These are phyloP conservation scores for Colletotrichum trifolii DNA, from an alignment of 2,329 filamentous ascomycete genomes.

Conservation along the genomic window DNA sequence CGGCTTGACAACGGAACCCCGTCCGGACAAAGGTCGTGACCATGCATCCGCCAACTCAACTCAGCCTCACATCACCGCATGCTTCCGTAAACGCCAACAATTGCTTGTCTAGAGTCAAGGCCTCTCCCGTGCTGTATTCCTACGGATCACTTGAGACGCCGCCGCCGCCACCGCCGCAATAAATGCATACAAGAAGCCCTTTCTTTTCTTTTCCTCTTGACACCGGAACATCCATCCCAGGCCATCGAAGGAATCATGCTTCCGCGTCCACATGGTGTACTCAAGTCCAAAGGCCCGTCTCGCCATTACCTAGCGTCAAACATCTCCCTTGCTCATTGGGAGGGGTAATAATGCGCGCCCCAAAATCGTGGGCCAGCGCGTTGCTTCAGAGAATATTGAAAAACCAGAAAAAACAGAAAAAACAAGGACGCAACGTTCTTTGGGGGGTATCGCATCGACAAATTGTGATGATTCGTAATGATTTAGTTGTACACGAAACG, in stretches of 20 bases:
- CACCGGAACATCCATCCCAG: no score
- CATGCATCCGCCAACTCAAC: neutral
- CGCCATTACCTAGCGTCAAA: slow-evolving; percentile 8
- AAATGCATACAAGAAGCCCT: slow-evolving; percentile 17
- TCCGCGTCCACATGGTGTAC: slow-evolving; percentile 12
- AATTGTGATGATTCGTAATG: slow-evolving; percentile 9
- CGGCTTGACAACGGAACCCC: slow-evolving; percentile 5
- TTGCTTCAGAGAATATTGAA: slow-evolving; percentile 8
- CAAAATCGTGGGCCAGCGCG: no score
- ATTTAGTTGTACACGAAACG: slow-evolving; percentile 56
- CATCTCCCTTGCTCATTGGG: no score
- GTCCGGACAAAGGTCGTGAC: neutral
- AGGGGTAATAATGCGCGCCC: slow-evolving; percentile 1
- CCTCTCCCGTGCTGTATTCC: slow-evolving; percentile 1
- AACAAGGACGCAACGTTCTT: slow-evolving; percentile 18
- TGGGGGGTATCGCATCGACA: slow-evolving; percentile 22
- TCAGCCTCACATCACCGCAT: no score
- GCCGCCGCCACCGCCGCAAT: neutral
- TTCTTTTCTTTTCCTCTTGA: no score
- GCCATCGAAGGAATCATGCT: neutral
- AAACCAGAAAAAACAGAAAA: slow-evolving; percentile 15
- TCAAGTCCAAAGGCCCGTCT: slow-evolving; percentile 15
- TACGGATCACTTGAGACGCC: slow-evolving; percentile 2
- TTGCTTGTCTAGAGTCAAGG: neutral
- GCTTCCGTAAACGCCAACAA: no score